Evolutionary conservation across 805 yeast genomes (phyloP), one percentile per base, ranked within the genome.

Genomic region (Ogataea methanolica): DNA sequence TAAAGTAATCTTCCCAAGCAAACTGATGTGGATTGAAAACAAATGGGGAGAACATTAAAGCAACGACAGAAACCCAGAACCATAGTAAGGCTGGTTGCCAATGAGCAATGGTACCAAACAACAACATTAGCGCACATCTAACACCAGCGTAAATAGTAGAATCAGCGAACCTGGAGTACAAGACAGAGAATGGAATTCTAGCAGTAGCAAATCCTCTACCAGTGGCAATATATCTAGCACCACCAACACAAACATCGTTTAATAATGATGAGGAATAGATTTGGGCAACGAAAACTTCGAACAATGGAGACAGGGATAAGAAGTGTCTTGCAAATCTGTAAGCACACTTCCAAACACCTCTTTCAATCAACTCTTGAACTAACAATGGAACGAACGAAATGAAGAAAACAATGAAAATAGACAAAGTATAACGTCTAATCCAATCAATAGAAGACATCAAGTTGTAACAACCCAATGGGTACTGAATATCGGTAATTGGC

Each of bases 21-120:
- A 91, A 94, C 75, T 94, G 98, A 72, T 92, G 97, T 42, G 99
- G 99, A 72, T 94, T 94, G 81, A 89, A 94, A 51, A 94, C 64
- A 68, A 92, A 90, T 61, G 99, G 99, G 42, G 98, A 85, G 58
- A 89, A 80, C 72, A 89, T 78, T 72, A 94, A 77, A 3, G 98
- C 88, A 42, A 90, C 76, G 58, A 90, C 74, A 17, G 96, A 85
- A 50, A 94, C 85, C 97, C 98, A 94, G 81, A 94, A 94, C 97
- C 97, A 94, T 54, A 92, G 70, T 59, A 94, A 75, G 39, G 97
- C 88, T 22, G 96, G 85, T 71, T 88, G 95, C 98, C 98, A 86
- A 61, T 81, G 82, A 29, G 90, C 76, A 58, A 82, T 80, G 17
- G 90, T 78, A 61, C 87, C 89, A 52, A 84, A 84, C 51, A 84